These are phyloP conservation scores for Fremontodendron californicum DNA, from an alignment of 345 rosid genomes.

Conservation along the genomic window DNA sequence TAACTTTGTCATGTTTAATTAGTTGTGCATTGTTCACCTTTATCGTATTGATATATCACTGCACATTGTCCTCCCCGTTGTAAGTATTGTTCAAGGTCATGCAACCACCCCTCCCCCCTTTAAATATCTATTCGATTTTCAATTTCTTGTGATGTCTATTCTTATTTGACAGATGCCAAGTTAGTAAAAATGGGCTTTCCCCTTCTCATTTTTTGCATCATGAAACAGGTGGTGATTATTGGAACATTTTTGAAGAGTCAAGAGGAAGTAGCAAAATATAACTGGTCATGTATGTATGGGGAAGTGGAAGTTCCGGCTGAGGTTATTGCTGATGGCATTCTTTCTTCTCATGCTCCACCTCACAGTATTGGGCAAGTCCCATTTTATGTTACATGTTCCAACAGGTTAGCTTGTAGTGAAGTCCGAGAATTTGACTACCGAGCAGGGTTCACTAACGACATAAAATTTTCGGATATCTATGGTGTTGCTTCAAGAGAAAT, in stretches of 20 bases:
- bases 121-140: neutral
- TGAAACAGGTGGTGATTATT: constrained; percentile 57
- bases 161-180: neutral
- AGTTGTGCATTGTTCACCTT: neutral
- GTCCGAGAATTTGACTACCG: constrained; percentile 83
- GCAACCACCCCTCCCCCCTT: neutral
- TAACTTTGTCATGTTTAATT: neutral
- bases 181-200: neutral
- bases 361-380: constrained; percentile 72
- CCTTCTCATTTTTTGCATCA: neutral
- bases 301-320: constrained; percentile 90
- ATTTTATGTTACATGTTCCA: constrained; percentile 84
- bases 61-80: neutral
- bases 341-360: constrained; percentile 64
- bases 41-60: constrained; percentile 1
- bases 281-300: constrained; percentile 97
- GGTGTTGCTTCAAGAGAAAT: constrained; percentile 35
- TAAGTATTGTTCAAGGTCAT: neutral
- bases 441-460: constrained; percentile 42
- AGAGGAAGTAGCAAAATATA: constrained; percentile 50
- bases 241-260: constrained; percentile 65
- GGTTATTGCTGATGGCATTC: constrained; percentile 68
- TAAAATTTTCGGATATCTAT: constrained; percentile 39
- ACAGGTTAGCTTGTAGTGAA: constrained; percentile 91
- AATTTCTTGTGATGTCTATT: neutral